phyloP scores from a whole-genome alignment of 2,329 filamentous ascomycete species.

The Hypoxylon sp. region DNA sequence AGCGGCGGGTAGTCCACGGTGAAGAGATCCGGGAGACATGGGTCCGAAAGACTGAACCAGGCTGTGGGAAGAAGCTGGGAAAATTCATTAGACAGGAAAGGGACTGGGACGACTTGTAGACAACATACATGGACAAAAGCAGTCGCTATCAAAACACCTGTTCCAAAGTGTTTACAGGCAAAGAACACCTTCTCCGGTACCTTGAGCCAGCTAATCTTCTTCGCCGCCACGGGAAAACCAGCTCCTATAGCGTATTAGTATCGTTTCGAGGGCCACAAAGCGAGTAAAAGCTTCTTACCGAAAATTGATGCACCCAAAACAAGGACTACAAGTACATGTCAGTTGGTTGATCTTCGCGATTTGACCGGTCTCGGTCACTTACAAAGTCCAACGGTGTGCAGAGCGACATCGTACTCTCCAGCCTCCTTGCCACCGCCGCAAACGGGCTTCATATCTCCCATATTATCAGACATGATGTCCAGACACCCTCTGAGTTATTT shows the following conservation, averaged over 20 bases:
- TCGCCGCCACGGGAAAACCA: slow-evolving; percentile 65
- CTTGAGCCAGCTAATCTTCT: slow-evolving; percentile 69
- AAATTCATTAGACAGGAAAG: slow-evolving; percentile 14
- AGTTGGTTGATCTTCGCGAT: neutral
- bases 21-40: slow-evolving; percentile 71
- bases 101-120: neutral
- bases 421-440: slow-evolving; percentile 55
- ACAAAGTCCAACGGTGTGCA: slow-evolving; percentile 60
- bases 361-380: slow-evolving; percentile 42
- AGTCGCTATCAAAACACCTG: slow-evolving; percentile 78
- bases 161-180: slow-evolving; percentile 75
- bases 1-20: slow-evolving; percentile 70
- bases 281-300: slow-evolving; percentile 26
- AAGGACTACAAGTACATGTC: slow-evolving; percentile 52
- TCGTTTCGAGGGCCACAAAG: neutral
- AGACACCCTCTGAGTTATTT: slow-evolving; percentile 18
- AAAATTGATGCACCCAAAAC: slow-evolving; percentile 57
- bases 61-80: slow-evolving; percentile 68
- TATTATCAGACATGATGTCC: slow-evolving; percentile 47
- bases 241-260: slow-evolving; percentile 48
- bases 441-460: slow-evolving; percentile 52
- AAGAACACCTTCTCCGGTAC: slow-evolving; percentile 70
- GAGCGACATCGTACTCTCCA: slow-evolving; percentile 58
- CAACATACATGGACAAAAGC: slow-evolving; percentile 75
- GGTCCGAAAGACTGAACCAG: slow-evolving; percentile 64